Conservation (phyloP, 2,329 filamentous ascomycete genomes). For the Alternaria brassicicola region DNA sequence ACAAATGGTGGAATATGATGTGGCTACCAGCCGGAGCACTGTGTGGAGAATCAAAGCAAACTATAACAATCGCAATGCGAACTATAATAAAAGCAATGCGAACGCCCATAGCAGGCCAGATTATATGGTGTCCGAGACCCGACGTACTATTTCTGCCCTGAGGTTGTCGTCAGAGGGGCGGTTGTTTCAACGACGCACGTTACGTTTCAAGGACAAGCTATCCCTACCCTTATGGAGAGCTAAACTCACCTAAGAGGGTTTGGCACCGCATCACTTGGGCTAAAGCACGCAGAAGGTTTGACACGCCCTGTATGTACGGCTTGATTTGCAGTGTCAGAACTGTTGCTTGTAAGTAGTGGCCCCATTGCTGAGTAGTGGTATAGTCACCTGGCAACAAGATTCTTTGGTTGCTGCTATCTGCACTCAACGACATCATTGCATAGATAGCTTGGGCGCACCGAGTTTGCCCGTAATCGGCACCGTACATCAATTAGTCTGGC, state of each 20-base stretch:
- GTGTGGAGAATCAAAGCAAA: not conserved
- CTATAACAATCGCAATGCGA: slow-evolving; percentile 6
- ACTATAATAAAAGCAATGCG: slow-evolving; percentile 1
- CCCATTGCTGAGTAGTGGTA: not conserved
- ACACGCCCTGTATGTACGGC: slow-evolving; percentile 4
- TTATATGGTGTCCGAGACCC: slow-evolving; percentile 18
- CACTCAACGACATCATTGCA: not conserved
- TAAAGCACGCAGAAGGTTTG: slow-evolving; percentile 16
- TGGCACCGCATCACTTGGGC: slow-evolving; percentile 15
- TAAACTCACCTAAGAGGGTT: slow-evolving; percentile 7
- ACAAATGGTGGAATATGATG: not conserved
- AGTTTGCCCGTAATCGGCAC: not conserved
- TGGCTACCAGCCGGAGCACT: slow-evolving; percentile 13
- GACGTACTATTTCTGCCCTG: slow-evolving; percentile 8
- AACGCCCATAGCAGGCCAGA: slow-evolving; percentile 12
- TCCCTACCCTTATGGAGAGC: slow-evolving; percentile 14
- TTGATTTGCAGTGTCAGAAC: slow-evolving; percentile 6
- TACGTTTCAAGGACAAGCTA: slow-evolving; percentile 22
- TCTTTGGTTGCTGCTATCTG: not conserved
- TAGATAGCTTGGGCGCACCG: not conserved
- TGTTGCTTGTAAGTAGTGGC: not conserved
- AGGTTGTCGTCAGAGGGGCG: slow-evolving; percentile 14
- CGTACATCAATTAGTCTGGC: not conserved
- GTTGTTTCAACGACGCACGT: slow-evolving; percentile 26
- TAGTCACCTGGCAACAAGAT: not conserved